phyloP scores from a whole-genome alignment of 352 stramenopile genomes.

The Thraustochytrium striatum region DNA sequence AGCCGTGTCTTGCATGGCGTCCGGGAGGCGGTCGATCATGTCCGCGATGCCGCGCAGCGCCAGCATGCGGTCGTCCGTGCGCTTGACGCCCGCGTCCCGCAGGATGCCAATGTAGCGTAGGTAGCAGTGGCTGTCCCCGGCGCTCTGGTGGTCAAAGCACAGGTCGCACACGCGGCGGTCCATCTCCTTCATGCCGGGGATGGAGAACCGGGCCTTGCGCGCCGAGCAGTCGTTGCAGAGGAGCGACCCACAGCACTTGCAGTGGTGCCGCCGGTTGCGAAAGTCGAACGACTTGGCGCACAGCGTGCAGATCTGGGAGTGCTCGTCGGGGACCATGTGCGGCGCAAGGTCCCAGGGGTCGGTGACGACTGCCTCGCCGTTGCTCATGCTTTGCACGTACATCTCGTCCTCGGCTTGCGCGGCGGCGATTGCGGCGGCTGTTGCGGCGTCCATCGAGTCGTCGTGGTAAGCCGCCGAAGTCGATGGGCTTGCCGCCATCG shows the following conservation, averaged over 20 bases:
- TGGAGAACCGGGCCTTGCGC: slow-evolving; percentile 25
- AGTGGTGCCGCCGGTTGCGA: slow-evolving; percentile 48
- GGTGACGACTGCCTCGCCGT: not conserved
- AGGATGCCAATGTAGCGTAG: slow-evolving; percentile 42
- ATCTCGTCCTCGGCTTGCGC: slow-evolving; percentile 33
- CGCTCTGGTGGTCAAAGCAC: slow-evolving; percentile 50
- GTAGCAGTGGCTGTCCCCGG: slow-evolving; percentile 35
- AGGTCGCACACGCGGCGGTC: slow-evolving; percentile 48
- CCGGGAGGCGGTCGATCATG: slow-evolving; percentile 16
- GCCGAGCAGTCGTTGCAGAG: slow-evolving; percentile 50
- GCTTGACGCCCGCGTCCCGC: slow-evolving; percentile 1
- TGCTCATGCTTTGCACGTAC: not conserved
- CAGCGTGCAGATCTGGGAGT: slow-evolving; percentile 38
- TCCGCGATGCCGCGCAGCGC: slow-evolving; percentile 17
- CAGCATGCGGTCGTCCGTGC: not conserved
- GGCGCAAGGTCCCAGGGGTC: slow-evolving; percentile 44
- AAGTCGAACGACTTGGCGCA: slow-evolving; percentile 46
- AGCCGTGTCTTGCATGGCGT: slow-evolving; percentile 20
- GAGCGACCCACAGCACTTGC: slow-evolving; percentile 45
- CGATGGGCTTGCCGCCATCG: not conserved
- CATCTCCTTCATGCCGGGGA: slow-evolving; percentile 19
- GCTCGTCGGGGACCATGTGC: slow-evolving; percentile 41
- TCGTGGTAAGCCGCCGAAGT: not conserved
- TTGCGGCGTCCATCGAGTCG: slow-evolving; percentile 34
- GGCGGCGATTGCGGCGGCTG: slow-evolving; percentile 31